phyloP scores from a whole-genome alignment of 768 basidiomycete species.

The Termitomyces sp. region DNA sequence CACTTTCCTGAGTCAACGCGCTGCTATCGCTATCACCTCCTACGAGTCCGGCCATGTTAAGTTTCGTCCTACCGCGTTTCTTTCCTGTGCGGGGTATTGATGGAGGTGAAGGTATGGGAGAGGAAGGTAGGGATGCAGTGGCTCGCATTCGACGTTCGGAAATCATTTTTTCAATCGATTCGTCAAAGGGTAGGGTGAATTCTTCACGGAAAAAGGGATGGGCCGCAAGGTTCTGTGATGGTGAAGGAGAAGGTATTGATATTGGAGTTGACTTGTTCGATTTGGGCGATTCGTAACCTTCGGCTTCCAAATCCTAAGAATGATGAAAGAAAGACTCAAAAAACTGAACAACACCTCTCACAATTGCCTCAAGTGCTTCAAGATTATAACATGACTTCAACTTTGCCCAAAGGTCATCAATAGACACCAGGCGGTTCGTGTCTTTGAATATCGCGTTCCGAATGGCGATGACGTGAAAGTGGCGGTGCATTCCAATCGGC shows the following conservation, averaged over 20 bases:
- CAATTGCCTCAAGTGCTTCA: slow-evolving; percentile 69
- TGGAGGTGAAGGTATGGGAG: slow-evolving; percentile 45
- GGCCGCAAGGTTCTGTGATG: slow-evolving; percentile 59
- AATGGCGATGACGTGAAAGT: slow-evolving; percentile 79
- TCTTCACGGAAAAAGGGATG: slow-evolving; percentile 78
- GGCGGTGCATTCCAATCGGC: slow-evolving; percentile 78
- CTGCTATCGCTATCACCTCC: slow-evolving; percentile 84
- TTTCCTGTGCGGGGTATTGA: slow-evolving; percentile 27
- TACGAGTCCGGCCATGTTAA: slow-evolving; percentile 69
- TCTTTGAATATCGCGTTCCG: slow-evolving; percentile 69
- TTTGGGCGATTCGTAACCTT: slow-evolving; percentile 39
- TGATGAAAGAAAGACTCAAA: slow-evolving; percentile 9
- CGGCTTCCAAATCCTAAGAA: slow-evolving; percentile 39
- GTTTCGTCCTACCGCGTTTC: slow-evolving; percentile 47
- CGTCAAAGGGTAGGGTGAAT: slow-evolving; percentile 59
- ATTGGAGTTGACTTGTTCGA: slow-evolving; percentile 42
- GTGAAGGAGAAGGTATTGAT: slow-evolving; percentile 63
- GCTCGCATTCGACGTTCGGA: slow-evolving; percentile 60
- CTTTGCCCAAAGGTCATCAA: slow-evolving; percentile 75
- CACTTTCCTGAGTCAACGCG: slow-evolving; percentile 79
- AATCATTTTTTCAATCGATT: slow-evolving; percentile 56
- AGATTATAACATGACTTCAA: slow-evolving; percentile 68
- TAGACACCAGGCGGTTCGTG: slow-evolving; percentile 55
- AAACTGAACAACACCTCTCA: slow-evolving; percentile 30
- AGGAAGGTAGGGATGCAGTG: slow-evolving; percentile 61